A percentile compares a stretch with the other conserved stretches of the same genome.
Conservation (phyloP, 257 asterid species). For the Solanum etuberosum region DNA sequence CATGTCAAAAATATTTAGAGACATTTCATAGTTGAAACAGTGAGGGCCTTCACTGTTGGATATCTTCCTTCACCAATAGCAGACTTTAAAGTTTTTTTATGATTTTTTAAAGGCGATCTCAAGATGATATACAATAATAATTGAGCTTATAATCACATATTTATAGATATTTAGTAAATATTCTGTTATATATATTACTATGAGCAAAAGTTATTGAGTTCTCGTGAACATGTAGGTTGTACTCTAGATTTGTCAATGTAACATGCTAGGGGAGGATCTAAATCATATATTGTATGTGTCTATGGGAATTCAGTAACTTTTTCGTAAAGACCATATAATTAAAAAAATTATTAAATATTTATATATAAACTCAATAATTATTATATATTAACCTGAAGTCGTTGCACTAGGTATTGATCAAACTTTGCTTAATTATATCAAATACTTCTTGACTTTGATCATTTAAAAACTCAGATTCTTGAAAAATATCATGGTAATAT, state of each 20-base stretch:
- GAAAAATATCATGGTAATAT: not conserved
- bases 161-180: not conserved
- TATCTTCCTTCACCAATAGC: slow-evolving; percentile 14
- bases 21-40: slow-evolving; percentile 5
- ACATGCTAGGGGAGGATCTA: not conserved
- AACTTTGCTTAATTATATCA: not conserved
- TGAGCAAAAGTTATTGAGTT: not conserved
- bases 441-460: not conserved
- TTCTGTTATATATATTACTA: not conserved
- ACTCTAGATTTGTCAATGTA: not conserved
- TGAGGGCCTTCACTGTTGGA: slow-evolving; percentile 23
- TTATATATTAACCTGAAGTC: not conserved
- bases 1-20: not conserved
- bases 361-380: not conserved
- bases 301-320: not conserved
- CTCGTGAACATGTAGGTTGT: not conserved
- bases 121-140: not conserved
- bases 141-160: not conserved
- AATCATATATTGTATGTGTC: not conserved
- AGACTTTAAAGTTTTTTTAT: not conserved
- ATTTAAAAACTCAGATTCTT: not conserved
- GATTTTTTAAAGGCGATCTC: not conserved
- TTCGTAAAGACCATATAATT: not conserved
- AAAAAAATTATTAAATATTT: not conserved
- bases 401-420: not conserved